Evolutionary conservation across 345 rosid genomes (phyloP), one percentile per base, ranked within the genome.

Genomic region (Limnanthes douglasii): DNA sequence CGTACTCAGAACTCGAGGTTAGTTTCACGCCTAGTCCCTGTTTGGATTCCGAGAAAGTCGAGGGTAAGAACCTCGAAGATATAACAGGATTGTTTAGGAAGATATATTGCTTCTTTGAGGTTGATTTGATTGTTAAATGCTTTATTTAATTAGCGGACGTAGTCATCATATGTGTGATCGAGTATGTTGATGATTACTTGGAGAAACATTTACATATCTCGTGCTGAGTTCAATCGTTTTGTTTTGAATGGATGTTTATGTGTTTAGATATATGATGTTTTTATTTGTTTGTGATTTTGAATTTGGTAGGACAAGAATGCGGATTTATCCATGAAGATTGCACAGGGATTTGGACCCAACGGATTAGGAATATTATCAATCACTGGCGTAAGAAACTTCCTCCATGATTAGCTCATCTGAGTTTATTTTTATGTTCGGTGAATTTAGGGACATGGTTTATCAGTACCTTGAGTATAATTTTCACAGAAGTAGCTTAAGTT

Each of bases 301-400:
- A 23, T 32, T 12, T 39, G 26, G 18, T 31, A 49, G 95, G 86
- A 88, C 54, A 69, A 38, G 53, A 35, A 43, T 25, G 53, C 58
- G 34, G 80, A 78, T 51, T 59, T 82, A 45, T 76, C 95, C 8
- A 22, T 6, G 42, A 75, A 69, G 70, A 88, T 88, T 43, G 86
- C 73, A 55, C 50, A 70, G 58, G 97, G 86, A 19, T 73, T 88
- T 33, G 95, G 97, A 64, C 78, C 86, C 9, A 62, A 68, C 26
- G 97, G 90, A 21, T 74, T 82, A 16, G 97, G 97, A 31, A 82
- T 88, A 42, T 56, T 88, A 24, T 63, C 93, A 10, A 50, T 88
- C 45, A 59, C 71, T 9, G 76, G 65, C 35, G 97, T 78, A 69
- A 3, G 44, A 2, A 8, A 12, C 25, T n/a, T n/a, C n/a, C n/a